Evolutionary conservation across 1,139 yeast species (phyloP).

Genomic region (Magnusiomyces sp.): DNA sequence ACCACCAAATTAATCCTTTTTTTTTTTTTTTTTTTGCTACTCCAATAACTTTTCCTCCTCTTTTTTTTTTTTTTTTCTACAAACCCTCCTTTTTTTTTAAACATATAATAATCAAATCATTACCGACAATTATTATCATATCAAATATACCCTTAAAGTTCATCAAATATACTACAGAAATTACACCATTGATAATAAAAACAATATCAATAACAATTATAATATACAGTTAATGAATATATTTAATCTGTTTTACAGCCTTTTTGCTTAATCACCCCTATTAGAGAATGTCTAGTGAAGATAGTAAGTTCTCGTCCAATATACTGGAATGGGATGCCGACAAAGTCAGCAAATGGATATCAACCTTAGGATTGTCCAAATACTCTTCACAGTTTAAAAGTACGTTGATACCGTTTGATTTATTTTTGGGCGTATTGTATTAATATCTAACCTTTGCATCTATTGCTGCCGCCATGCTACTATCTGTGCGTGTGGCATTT

Average conservation of each 20-base stretch:
- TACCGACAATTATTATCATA: too few species aligned
- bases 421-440: not conserved
- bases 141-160: not conserved
- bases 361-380: constrained; percentile 22
- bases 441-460: not conserved
- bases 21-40: not conserved
- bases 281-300: too few species aligned
- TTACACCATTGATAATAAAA: too few species aligned
- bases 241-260: not conserved
- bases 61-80: not conserved
- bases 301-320: too few species aligned
- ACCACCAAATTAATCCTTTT: too few species aligned
- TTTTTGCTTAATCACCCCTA: not conserved
- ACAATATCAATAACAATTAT: too few species aligned
- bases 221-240: not conserved
- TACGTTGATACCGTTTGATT: not conserved
- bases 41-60: too few species aligned
- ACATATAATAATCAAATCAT: too few species aligned
- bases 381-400: constrained; percentile 23
- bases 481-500: not conserved
- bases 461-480: not conserved
- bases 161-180: too few species aligned
- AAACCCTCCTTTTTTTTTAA: not conserved
- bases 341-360: constrained; percentile 25
- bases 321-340: constrained; percentile 24